Evolutionary conservation across 805 yeast genomes (phyloP), one percentile per base, ranked within the genome.

Genomic region (Candida taoyuanica): DNA sequence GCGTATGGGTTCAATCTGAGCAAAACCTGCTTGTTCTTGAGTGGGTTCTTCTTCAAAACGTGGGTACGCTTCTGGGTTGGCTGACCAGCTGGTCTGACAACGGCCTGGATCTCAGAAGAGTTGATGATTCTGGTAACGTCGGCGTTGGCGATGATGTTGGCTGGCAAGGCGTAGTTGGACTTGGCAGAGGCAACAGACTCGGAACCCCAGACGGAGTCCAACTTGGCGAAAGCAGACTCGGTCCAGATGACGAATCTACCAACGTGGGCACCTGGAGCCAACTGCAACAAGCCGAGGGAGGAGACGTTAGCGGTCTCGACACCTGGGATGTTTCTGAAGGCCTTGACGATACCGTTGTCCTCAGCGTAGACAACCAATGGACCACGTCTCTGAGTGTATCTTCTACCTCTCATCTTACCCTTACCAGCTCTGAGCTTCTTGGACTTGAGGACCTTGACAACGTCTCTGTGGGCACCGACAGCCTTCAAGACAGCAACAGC

Each of bases 191-290:
- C 77, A 67, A 83, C 78, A 61, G 89, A 67, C 67, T 84, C 94
- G 55, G 95, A 79, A 70, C 95, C 95, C 93, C 93, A 93, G 78
- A 93, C 85, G 55, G 88, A 76, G 80, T 93, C 99, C 67, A 93
- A 81, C 64, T 89, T 80, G 68, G 89, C 84, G 71, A 93, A 88
- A 68, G 99, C 99, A 68, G 87, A 76, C 78, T 89, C 96, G 67
- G 98, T 89, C 98, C 98, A 93, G 87, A 93, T 87, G 66, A 93
- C 84, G 66, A 93, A 93, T 82, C 98, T 89, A 78, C 98, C 98
- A 65, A 93, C 78, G 81, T 93, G 98, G 68, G 98, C 95, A 84
- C 98, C 98, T 73, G 98, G 98, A 63, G 98, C 98, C 66, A 93
- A 85, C 79, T 91, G 98, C 70, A 93, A 83, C 63, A 93, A 78